Base-by-base conservation (phyloP, 179 eudicot species). In the Sideroxylon spinosum region DNA sequence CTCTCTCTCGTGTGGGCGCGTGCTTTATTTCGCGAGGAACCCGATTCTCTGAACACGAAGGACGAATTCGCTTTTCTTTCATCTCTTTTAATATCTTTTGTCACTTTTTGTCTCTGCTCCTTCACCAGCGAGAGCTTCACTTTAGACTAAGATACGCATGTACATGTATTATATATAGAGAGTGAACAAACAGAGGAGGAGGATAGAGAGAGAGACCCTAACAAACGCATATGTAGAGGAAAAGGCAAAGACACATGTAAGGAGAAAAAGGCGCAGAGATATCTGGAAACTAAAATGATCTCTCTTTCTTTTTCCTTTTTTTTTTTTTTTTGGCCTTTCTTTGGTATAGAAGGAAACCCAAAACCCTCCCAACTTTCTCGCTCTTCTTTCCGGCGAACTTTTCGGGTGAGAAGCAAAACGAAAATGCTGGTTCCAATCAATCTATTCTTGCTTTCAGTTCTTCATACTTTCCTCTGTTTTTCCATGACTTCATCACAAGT, bases 61-160 rank as follows among this genome's bases (percentile, higher is more conserved):
- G 80, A 75, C 82, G 76, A 63, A 70, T 79, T 80, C 59, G 73
- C 83, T 80, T 80, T 76, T 65, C 64, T 78, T 82, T 71, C 68
- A 17, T 32, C 66, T 74, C 82, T 59, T 75, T 78, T 57, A 37
- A 14, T 50, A 46, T 73, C 22, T 57, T 70, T 37, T 20, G 9
- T 52, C 23, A n/a, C 17, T 48, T 73, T 52, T 74, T 66, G 63
- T 28, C 65, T 37, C 52, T 56, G 60, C 4, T 53, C 37, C 74
- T 76, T 63, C 71, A 7, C 16, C 73, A 4, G 17, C 53, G 19
- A 56, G 63, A 16, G 17, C 46, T 53, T 22, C 60, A 71, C 63
- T n/a, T 70, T 67, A n/a, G 26, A 60, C 64, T 60, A 23, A 12
- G 69, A 37, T 67, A 37, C 71, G 32, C 26, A 19, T 37, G 14